Base-by-base conservation (phyloP, 805 yeast genomes). In the Candida vartiovaarae region DNA sequence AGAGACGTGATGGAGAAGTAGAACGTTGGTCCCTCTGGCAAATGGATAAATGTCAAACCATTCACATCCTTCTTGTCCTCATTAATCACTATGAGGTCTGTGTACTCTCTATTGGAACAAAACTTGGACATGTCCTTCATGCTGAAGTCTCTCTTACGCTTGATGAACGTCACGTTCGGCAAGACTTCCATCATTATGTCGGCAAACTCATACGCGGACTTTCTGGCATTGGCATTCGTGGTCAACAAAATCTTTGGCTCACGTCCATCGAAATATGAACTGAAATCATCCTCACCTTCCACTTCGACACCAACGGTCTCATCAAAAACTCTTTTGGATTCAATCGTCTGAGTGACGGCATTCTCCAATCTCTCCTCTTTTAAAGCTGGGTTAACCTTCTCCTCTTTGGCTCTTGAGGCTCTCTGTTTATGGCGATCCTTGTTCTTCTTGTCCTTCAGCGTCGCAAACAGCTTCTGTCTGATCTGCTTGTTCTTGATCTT, bases 1-100 rank as follows among this genome's bases (percentile, higher is more conserved):
- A 84, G 72, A 3, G 95, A 87, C 6, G 88, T 71, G 4, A 93
- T 69, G 28, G 93, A 82, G 58, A 93, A 93, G 66, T 91, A 90
- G 61, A 88, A 88, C 0, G 97, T 84, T 32, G 99, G 99, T 1
- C 99, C 99, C 38, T 76, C 85, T 7, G 99, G 99, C 46, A 93
- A 72, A 67, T 93, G 96, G 45, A 93, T 83, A 58, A 93, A 85
- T 1, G 98, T 88, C 45, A 93, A 66, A 2, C 99, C 99, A 42
- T 85, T 90, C 33, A 93, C 95, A 50, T 74, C 75, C 64, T 91
- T 93, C 65, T 90, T 90, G 66, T 88, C 96, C 65, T 93, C 99
- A 62, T 93, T 93, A 47, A 93, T 78, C 39, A 93, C 89, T 29
- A 93, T 69, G 56, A 93, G 68, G 59, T 90, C 95, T 0, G 97